A percentile compares a stretch with the other conserved stretches of the same genome.
These are phyloP conservation scores for Cyberlindnera galapagoensis DNA, from an alignment of 805 yeast genomes.

Conservation along the genomic window DNA sequence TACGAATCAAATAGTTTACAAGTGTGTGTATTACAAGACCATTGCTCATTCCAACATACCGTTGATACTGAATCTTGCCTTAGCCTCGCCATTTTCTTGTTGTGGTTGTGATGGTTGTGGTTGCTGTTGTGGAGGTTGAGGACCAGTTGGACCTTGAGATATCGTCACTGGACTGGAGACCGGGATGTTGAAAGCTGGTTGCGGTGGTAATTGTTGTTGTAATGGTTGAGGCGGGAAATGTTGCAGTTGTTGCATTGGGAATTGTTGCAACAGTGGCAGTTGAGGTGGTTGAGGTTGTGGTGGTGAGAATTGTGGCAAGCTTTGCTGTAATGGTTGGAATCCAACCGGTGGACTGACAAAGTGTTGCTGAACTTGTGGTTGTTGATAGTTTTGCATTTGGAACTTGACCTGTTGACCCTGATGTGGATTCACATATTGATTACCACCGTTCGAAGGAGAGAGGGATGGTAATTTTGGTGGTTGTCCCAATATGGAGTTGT, in stretches of 20 bases:
- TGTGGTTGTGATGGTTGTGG: conserved; percentile 19
- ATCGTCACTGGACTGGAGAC: no score
- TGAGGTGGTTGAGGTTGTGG: conserved; percentile 3
- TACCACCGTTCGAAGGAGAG: conserved; percentile 1
- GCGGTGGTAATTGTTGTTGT: conserved; percentile 2
- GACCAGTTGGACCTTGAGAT: not conserved
- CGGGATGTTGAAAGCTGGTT: not conserved
- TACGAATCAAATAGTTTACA: no score
- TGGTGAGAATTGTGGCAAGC: conserved; percentile 4
- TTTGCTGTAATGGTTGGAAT: conserved; percentile 5
- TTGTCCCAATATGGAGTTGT: conserved; percentile 1
- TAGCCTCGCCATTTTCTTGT: no score
- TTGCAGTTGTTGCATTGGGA: not conserved
- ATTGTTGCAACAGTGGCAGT: conserved; percentile 1
- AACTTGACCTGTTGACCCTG: no score
- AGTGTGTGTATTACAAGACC: no score
- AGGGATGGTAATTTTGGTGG: not conserved
- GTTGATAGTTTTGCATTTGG: no score
- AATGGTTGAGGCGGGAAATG: conserved; percentile 7
- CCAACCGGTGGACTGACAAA: no score
- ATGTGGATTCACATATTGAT: no score
- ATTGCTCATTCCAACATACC: no score
- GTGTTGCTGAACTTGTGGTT: no score
- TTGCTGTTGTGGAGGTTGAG: conserved; percentile 2
- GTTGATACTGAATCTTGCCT: no score